A percentile compares a stretch with the other conserved stretches of the same genome.
Evolutionary conservation across 2,329 filamentous ascomycete genomes (phyloP).

Genomic region (Rutstroemia sp.): DNA sequence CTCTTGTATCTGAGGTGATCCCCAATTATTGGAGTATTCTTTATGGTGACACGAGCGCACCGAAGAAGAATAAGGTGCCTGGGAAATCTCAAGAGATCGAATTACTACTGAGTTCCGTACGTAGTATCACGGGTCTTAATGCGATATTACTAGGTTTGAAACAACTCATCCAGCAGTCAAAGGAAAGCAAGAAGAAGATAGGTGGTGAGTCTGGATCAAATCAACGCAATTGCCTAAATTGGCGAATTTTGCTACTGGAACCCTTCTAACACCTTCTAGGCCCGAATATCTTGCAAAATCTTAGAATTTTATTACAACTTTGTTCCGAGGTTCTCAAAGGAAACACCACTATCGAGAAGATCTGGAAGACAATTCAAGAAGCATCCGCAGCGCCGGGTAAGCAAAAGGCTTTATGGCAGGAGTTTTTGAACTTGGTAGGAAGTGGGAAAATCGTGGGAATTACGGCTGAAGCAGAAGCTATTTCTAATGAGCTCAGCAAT

Average conservation of each 20-base stretch:
- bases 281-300: conserved; percentile 28
- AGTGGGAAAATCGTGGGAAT: conserved; percentile 53
- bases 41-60: conserved; percentile 35
- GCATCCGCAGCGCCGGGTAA: conserved; percentile 32
- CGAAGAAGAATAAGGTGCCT: conserved; percentile 17
- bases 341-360: conserved; percentile 32
- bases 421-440: conserved; percentile 49
- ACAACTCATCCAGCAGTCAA: conserved; percentile 48
- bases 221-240: neutral
- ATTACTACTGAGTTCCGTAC: conserved; percentile 57
- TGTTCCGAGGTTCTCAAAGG: conserved; percentile 37
- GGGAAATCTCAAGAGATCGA: conserved; percentile 31
- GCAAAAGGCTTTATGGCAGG: conserved; percentile 53
- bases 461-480: conserved; percentile 45
- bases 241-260: neutral
- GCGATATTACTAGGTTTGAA: conserved; percentile 66
- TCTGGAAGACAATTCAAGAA: conserved; percentile 38
- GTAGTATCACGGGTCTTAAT: conserved; percentile 70
- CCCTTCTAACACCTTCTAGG: conserved; percentile 6
- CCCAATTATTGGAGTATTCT: conserved; percentile 76
- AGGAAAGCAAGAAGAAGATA: conserved; percentile 25
- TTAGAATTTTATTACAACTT: conserved; percentile 36
- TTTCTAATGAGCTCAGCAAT: conserved; percentile 29
- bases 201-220: conserved; percentile 4
- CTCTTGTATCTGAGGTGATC: conserved; percentile 65